Evolutionary conservation across 2,329 filamentous ascomycete species (phyloP).

Genomic region (Clonostachys sp.): DNA sequence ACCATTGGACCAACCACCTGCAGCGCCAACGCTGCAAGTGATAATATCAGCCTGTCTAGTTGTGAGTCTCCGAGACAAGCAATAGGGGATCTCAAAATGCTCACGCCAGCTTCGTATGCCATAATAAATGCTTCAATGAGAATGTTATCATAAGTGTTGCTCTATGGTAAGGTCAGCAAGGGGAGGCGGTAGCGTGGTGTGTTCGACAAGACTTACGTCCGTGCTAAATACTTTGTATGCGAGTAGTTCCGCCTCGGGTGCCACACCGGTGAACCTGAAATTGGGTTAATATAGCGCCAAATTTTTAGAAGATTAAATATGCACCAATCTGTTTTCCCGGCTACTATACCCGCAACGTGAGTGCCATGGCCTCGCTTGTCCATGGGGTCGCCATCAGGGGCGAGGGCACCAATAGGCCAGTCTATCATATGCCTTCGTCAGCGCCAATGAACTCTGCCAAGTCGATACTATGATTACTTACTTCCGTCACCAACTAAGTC

Average conservation of each 20-base stretch:
- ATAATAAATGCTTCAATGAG: constrained; percentile 26
- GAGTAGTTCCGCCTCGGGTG: constrained; percentile 16
- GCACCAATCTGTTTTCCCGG: constrained; percentile 22
- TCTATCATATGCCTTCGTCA: constrained; percentile 17
- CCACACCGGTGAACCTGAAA: constrained; percentile 14
- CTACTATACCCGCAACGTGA: constrained; percentile 22
- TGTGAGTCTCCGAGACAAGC: not conserved
- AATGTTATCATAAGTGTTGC: constrained; percentile 14
- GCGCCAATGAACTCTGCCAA: too few relatives aligned
- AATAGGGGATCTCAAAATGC: not conserved
- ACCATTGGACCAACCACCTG: constrained; percentile 19
- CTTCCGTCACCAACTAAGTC: constrained; percentile 23
- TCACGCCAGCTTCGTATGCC: constrained; percentile 22
- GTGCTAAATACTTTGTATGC: constrained; percentile 19
- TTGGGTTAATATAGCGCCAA: too few relatives aligned
- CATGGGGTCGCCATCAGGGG: constrained; percentile 17
- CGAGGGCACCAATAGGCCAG: constrained; percentile 13
- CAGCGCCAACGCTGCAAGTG: constrained; percentile 18
- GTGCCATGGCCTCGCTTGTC: constrained; percentile 18
- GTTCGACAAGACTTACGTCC: not conserved
- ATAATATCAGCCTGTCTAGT: constrained; percentile 19
- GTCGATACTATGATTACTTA: constrained; percentile 5
- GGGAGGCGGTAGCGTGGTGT: too few relatives aligned
- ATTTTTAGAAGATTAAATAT: not conserved
- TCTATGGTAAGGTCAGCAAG: constrained; percentile 1